These are phyloP conservation scores for Rhynchospora tenuis DNA, from an alignment of 176 grass and related monocot genomes.

Conservation along the genomic window DNA sequence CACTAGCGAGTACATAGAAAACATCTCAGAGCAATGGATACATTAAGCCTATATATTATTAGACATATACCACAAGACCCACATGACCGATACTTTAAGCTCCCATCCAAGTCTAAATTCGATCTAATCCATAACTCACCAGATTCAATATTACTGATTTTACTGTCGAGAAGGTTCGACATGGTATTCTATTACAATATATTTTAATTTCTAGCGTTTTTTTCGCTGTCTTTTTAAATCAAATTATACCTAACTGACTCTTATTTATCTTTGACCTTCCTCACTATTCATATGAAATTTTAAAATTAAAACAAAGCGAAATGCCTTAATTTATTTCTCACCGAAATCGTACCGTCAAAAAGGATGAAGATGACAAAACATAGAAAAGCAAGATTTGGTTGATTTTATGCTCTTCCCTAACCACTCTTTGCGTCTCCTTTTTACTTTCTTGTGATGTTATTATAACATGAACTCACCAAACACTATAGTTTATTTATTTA, in stretches of 20 bases:
- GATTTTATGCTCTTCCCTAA: slow-evolving; percentile 19
- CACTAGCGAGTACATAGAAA: no score
- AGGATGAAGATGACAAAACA: background rate
- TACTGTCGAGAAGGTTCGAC: no score
- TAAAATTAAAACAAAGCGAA: background rate
- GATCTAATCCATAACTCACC: no score
- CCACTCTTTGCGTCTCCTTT: background rate
- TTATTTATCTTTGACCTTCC: background rate
- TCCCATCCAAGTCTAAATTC: no score
- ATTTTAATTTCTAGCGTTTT: no score
- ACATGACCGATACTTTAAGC: no score
- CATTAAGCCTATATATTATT: no score
- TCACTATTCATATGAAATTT: background rate
- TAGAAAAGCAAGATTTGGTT: slow-evolving; percentile 21
- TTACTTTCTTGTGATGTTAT: background rate
- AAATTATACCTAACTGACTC: background rate
- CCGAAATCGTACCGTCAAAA: background rate
- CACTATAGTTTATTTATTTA: background rate
- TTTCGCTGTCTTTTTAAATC: no score
- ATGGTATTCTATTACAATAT: no score
- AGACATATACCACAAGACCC: no score
- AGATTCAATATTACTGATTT: no score
- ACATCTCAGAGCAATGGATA: no score
- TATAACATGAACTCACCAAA: background rate
- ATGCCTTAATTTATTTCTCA: background rate